Evolutionary conservation across 768 basidiomycete genomes (phyloP).

Genomic region (Cubamyces lactineus): DNA sequence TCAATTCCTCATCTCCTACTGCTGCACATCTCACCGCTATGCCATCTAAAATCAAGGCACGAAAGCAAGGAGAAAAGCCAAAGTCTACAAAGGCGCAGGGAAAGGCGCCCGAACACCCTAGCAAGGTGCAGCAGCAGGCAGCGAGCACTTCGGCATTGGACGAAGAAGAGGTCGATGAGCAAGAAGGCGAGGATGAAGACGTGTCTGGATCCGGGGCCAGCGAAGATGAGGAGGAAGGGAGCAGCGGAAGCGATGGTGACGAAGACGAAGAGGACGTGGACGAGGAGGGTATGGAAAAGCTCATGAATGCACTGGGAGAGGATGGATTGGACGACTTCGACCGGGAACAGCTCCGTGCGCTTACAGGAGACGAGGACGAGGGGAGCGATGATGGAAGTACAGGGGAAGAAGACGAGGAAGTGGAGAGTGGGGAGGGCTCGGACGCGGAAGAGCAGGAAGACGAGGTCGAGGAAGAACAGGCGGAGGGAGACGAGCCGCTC

Average conservation of each 20-base stretch:
- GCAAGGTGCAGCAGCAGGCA: conserved; percentile 14
- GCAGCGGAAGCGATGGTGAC: conserved; percentile 13
- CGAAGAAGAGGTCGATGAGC: neutral
- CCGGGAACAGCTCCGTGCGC: conserved; percentile 51
- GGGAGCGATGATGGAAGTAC: conserved; percentile 32
- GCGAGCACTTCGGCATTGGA: conserved; percentile 12
- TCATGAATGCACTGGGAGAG: conserved; percentile 62
- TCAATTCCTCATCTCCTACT: neutral
- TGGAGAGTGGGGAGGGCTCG: conserved; percentile 37
- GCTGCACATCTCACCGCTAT: neutral
- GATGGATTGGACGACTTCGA: conserved; percentile 71
- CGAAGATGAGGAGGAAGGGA: conserved; percentile 5
- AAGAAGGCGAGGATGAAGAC: conserved; percentile 7
- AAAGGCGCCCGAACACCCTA: conserved; percentile 2
- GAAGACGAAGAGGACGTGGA: conserved; percentile 52
- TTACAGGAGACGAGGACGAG: conserved; percentile 40
- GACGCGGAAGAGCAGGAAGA: conserved; percentile 41
- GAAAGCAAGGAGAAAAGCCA: neutral
- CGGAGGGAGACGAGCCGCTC: conserved; percentile 38
- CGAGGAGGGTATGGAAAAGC: conserved; percentile 58
- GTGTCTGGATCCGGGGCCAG: neutral
- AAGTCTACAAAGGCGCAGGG: neutral
- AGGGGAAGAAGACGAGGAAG: conserved; percentile 35
- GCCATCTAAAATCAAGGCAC: conserved; percentile 7
- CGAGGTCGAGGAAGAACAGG: conserved; percentile 36